Base-by-base conservation (phyloP, 2,329 filamentous ascomycete genomes). In the Aspergillus proliferans region DNA sequence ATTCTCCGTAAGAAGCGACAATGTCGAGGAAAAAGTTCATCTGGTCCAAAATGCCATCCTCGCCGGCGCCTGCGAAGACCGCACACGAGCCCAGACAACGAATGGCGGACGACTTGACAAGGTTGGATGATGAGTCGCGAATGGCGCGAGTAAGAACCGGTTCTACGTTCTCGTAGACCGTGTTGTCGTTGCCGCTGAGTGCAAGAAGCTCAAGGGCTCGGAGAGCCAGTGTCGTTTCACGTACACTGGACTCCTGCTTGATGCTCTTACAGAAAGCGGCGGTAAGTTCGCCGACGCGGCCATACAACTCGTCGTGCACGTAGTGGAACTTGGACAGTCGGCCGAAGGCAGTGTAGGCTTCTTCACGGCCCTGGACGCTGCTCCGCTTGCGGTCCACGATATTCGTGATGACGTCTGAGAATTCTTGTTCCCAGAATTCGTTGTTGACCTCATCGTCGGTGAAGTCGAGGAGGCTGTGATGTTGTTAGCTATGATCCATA, bases 1-100 rank as follows among this genome's bases (percentile, higher is more conserved):
- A 81, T 36, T 85, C 77, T 2, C 90, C 90, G 57, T 95, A 89
- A 6, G 84, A 88, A 52, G 88, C 84, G 15, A 90, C 75, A 45
- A 95, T 88, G 50, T 90, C 86, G 9, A 92, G 71, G 24, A 92
- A 72, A 55, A 85, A 88, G 2, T 84, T 81, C 76, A 94, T 85
- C 43, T 87, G 74, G 30, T 90, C 85, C 38, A 85, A 74, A 0
- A 84, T 81, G 18, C 83, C 84, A 28, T 84, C 81, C 26, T 82
- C 77, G 4, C 81, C 79, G 1, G 86, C 87, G 2, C 88, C 88
- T 14, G 86, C 87, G 58, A 88, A 92, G 57, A 88, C 82, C 1
- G 85, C 81, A 21, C 82, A 82, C n/a, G 86, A 78, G 33, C 82
- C 80, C 47, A 94, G 79, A 10, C 86, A 80, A 60, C 86, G 82